Evolutionary conservation across 2,329 filamentous ascomycete species (phyloP).

Genomic region (Knufia fluminis): DNA sequence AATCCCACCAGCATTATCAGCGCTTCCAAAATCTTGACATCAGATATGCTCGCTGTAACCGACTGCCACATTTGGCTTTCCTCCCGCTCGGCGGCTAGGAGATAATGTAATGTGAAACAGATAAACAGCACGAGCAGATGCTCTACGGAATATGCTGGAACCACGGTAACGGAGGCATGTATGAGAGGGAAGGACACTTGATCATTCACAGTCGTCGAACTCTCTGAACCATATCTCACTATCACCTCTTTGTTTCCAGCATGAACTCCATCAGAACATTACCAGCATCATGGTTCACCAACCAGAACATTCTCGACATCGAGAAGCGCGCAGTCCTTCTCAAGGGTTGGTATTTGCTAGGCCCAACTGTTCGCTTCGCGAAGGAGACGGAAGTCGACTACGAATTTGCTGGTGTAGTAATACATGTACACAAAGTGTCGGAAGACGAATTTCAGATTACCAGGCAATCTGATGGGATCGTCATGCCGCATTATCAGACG

Average conservation of each 20-base stretch:
- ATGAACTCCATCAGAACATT: constrained; percentile 30
- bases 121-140: too few species aligned
- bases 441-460: constrained; percentile 17
- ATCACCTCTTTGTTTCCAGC: background rate
- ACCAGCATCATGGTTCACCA: constrained; percentile 47
- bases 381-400: constrained; percentile 37
- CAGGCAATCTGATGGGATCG: constrained; percentile 21
- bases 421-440: constrained; percentile 13
- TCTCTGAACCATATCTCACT: too few species aligned
- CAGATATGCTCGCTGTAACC: background rate
- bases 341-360: constrained; percentile 46
- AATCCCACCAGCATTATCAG: background rate
- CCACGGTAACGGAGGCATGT: too few species aligned
- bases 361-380: constrained; percentile 43
- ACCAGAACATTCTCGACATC: constrained; percentile 40
- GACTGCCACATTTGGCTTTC: background rate
- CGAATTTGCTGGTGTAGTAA: constrained; percentile 35
- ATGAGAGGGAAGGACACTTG: too few species aligned
- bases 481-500: constrained; percentile 35
- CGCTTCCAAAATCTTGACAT: background rate
- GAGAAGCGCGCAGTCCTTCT: constrained; percentile 42
- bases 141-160: too few species aligned
- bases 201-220: too few species aligned
- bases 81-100: too few species aligned
- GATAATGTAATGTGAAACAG: too few species aligned